Percentiles rank a stretch among this genome's conserved stretches.
phyloP scores from a whole-genome alignment of 108 stramenopile genomes.

The Fragilaria crotonensis region DNA sequence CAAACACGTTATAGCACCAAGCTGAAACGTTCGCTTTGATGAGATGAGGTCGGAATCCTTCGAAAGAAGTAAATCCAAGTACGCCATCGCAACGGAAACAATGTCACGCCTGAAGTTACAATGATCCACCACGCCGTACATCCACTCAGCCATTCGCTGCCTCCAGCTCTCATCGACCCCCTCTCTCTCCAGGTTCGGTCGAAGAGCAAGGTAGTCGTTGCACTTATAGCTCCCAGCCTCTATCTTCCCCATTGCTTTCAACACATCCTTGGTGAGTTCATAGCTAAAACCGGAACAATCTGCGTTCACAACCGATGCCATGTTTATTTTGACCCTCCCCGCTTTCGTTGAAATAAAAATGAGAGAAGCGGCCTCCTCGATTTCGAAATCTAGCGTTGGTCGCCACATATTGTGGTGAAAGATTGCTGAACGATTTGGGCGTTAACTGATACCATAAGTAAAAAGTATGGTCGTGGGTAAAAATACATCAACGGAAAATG shows the following conservation, averaged over 20 bases:
- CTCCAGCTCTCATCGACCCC: conserved; percentile 50
- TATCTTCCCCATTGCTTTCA: background rate
- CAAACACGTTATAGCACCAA: conserved; percentile 68
- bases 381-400: background rate
- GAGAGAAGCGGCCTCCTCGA: background rate
- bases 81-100: conserved; percentile 50
- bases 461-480: too few species aligned
- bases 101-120: conserved; percentile 55
- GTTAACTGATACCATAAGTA: too few species aligned
- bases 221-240: background rate
- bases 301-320: background rate
- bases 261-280: background rate
- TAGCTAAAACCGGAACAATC: background rate
- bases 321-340: background rate
- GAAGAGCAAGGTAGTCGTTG: background rate
- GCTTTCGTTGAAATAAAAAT: background rate
- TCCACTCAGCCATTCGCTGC: conserved; percentile 62
- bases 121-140: conserved; percentile 68
- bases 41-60: conserved; percentile 18
- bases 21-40: conserved; percentile 43
- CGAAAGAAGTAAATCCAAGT: conserved; percentile 44
- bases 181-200: background rate
- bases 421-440: background rate
- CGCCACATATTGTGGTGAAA: background rate
- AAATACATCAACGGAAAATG: too few species aligned